Evolutionary conservation across 352 stramenopile species (phyloP).

Genomic region (Phytophthora constricta): DNA sequence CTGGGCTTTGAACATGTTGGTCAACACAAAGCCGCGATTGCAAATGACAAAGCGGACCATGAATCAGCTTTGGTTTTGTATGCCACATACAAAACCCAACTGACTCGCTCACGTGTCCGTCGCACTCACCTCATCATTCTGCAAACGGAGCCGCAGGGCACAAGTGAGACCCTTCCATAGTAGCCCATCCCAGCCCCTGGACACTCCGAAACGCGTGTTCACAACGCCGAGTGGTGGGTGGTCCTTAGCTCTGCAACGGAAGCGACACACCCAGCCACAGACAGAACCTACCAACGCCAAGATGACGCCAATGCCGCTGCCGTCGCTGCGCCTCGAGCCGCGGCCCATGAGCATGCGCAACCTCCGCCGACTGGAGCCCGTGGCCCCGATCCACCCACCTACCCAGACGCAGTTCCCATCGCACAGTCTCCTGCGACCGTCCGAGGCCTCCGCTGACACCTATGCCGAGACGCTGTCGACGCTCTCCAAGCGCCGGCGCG

Average conservation of each 20-base stretch:
- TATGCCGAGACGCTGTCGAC: not conserved
- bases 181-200: too few species aligned
- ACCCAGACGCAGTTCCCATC: conserved; percentile 14
- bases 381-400: not conserved
- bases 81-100: too few species aligned
- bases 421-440: not conserved
- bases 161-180: too few species aligned
- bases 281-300: too few species aligned
- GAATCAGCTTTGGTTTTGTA: too few species aligned
- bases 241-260: too few species aligned
- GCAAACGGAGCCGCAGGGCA: conserved; percentile 5
- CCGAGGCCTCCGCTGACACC: not conserved
- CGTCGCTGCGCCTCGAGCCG: conserved; percentile 23
- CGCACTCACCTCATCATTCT: conserved; percentile 10
- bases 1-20: too few species aligned
- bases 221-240: too few species aligned
- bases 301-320: conserved; percentile 26
- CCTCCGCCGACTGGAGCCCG: not conserved
- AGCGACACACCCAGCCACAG: too few species aligned
- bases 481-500: conserved; percentile 14
- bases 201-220: too few species aligned
- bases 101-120: not conserved
- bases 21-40: too few species aligned
- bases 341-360: conserved; percentile 11
- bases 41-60: too few species aligned